A percentile compares a stretch with the other conserved stretches of the same genome.
Evolutionary conservation across 2,329 filamentous ascomycete species (phyloP).

Genomic region (Beauveria asiatica): DNA sequence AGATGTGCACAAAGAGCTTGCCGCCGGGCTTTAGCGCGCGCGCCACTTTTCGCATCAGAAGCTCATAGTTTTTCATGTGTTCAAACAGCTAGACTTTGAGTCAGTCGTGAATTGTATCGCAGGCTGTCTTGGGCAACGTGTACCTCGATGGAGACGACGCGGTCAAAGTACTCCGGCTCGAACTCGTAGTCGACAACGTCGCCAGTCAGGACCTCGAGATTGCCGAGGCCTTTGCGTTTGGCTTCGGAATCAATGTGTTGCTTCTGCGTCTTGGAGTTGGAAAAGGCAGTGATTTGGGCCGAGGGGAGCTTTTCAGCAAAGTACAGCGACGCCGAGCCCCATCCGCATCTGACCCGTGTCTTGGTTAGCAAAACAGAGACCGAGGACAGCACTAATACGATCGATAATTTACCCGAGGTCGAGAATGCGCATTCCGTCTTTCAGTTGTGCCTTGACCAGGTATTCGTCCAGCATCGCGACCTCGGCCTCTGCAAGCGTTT

Average conservation of each 20-base stretch:
- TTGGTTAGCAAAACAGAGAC: background rate
- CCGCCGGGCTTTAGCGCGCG: conserved; percentile 52
- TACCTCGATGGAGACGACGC: conserved; percentile 56
- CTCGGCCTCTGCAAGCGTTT: conserved; percentile 59
- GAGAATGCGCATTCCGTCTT: conserved; percentile 52
- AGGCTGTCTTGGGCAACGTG: background rate
- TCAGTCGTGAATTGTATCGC: background rate
- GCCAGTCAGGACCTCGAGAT: conserved; percentile 56
- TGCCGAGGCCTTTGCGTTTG: conserved; percentile 44
- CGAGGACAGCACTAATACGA: no score
- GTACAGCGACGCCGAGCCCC: conserved; percentile 58
- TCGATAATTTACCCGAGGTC: conserved; percentile 45
- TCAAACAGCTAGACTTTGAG: conserved; percentile 52
- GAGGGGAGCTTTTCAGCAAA: conserved; percentile 57
- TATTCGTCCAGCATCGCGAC: conserved; percentile 57
- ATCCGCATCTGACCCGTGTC: conserved; percentile 46
- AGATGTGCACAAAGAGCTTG: conserved; percentile 63
- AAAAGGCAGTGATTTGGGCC: conserved; percentile 56
- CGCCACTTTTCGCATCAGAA: conserved; percentile 55
- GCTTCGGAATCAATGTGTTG: conserved; percentile 55
- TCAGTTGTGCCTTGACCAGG: conserved; percentile 49
- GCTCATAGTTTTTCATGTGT: conserved; percentile 69
- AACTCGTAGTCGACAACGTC: conserved; percentile 61
- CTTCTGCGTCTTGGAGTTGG: conserved; percentile 62
- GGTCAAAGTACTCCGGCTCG: conserved; percentile 47